A percentile compares a stretch with the other conserved stretches of the same genome.
phyloP scores from a whole-genome alignment of 768 basidiomycete species.

The Macrolepiota albuminosa region DNA sequence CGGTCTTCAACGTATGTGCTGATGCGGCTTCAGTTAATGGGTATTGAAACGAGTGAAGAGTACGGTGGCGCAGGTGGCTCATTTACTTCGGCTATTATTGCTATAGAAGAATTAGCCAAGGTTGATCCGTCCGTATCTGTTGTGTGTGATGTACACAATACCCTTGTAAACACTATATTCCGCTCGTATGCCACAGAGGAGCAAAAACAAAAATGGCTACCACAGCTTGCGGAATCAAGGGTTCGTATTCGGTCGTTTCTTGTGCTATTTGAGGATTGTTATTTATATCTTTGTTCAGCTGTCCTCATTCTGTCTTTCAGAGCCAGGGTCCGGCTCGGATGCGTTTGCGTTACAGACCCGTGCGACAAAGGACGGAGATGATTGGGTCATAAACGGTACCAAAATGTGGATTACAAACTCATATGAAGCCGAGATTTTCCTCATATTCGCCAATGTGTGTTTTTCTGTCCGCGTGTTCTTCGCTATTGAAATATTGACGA shows the following conservation, averaged over 20 bases:
- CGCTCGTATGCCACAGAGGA: constrained; percentile 80
- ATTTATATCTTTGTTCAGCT: constrained; percentile 46
- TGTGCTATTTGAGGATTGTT: not conserved
- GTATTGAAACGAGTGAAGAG: constrained; percentile 84
- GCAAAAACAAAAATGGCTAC: constrained; percentile 86
- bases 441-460: constrained; percentile 91
- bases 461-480: not conserved
- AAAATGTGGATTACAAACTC: constrained; percentile 99
- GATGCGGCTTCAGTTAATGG: constrained; percentile 74
- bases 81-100: constrained; percentile 94
- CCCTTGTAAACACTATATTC: constrained; percentile 92
- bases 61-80: constrained; percentile 86
- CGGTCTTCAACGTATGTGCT: not conserved
- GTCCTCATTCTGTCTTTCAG: constrained; percentile 93
- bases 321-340: constrained; percentile 90
- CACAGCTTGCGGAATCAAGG: constrained; percentile 72
- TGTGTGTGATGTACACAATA: constrained; percentile 97
- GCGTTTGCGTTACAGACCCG: constrained; percentile 95
- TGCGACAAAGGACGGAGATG: constrained; percentile 79
- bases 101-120: constrained; percentile 95
- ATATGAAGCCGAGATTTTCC: constrained; percentile 83
- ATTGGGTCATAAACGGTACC: constrained; percentile 90
- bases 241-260: constrained; percentile 31
- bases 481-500: not conserved
- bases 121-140: constrained; percentile 96